Percentiles rank a stretch among this genome's conserved stretches.
These are phyloP conservation scores for Paxillus rubicundulus DNA, from an alignment of 768 basidiomycete species.

Conservation along the genomic window DNA sequence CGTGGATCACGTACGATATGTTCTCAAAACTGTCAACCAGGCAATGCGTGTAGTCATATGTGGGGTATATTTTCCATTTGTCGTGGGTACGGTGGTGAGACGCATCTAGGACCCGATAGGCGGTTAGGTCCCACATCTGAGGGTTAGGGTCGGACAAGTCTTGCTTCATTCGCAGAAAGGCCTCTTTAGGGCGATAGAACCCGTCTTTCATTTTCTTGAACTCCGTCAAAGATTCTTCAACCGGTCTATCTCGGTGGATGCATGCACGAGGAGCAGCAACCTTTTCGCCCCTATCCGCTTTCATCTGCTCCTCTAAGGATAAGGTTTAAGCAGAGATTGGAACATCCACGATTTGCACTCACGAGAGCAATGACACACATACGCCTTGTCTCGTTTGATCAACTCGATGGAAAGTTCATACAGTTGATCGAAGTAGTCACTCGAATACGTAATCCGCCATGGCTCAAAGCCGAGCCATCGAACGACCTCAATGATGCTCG, in stretches of 20 bases:
- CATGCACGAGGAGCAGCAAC: conserved; percentile 80
- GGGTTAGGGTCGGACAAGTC: conserved; percentile 91
- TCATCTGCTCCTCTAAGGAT: conserved; percentile 83
- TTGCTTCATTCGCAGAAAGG: conserved; percentile 96
- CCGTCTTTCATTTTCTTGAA: conserved; percentile 94
- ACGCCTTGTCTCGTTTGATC: conserved; percentile 88
- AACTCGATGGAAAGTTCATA: conserved; percentile 86
- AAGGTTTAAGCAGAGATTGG: conserved; percentile 2
- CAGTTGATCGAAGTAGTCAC: conserved; percentile 89
- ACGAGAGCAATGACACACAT: conserved; percentile 97
- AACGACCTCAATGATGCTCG: conserved; percentile 92
- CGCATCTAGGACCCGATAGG: conserved; percentile 88
- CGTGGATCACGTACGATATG: conserved; percentile 74
- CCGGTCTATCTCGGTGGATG: conserved; percentile 78
- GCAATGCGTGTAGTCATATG: conserved; percentile 99
- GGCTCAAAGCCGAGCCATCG: conserved; percentile 98
- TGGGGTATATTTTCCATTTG: conserved; percentile 97
- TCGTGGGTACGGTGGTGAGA: conserved; percentile 91
- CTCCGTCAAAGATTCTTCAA: conserved; percentile 83
- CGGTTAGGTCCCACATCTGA: conserved; percentile 99
- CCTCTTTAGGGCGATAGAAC: conserved; percentile 86
- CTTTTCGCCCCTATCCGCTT: conserved; percentile 82
- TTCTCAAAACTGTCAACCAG: conserved; percentile 98
- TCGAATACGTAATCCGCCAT: conserved; percentile 98
- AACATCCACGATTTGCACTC: conserved; percentile 32